Evolutionary conservation across 2,329 filamentous ascomycete genomes (phyloP), one percentile per base, ranked within the genome.

Genomic region (Trichoderma sp.): DNA sequence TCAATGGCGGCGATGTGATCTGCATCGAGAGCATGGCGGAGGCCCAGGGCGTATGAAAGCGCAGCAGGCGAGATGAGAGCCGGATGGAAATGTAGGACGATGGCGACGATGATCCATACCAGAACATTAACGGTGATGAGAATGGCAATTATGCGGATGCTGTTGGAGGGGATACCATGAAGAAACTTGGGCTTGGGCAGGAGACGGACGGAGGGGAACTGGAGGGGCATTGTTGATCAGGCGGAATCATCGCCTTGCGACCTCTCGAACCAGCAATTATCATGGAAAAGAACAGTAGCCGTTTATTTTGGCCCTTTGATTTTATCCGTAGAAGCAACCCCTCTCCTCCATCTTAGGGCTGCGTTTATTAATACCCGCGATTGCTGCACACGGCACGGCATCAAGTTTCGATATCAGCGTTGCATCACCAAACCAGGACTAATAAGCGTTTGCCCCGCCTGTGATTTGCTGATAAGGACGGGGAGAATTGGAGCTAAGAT

Each of bases 11-110:
- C 82, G 77, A 87, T 88, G 80, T 98, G 96, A 81, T 98, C 95
- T n/a, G 95, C 96, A 78, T 98, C 96, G 58, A 98, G 89, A n/a
- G 95, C 95, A 84, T 98, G 95, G 55, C 95, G 92, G 13, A 98
- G 87, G 3, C 95, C 95, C 12, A 98, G 88, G 0, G 93, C 93
- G 81, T 97, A 98, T 30, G 95, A 91, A 1, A 98, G 88, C 2
- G 95, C 90, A 1, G 94, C 93, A 3, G 94, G 91, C 2, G 92
- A 92, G 64, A 95, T 89, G 73, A 98, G 87, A 0, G 86, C 83
- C 0, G 88, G 84, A 79, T 88, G 83, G 75, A 83, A 85, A 74
- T 82, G 84, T 20, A 90, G 82, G 23, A 88, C 82, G 6, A 89
- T 80, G 73, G 83, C 88, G 28, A 84, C 82, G 17, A 81, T 83